Evolutionary conservation across 768 basidiomycete species (phyloP).

Genomic region (Leccinum uliginosum): DNA sequence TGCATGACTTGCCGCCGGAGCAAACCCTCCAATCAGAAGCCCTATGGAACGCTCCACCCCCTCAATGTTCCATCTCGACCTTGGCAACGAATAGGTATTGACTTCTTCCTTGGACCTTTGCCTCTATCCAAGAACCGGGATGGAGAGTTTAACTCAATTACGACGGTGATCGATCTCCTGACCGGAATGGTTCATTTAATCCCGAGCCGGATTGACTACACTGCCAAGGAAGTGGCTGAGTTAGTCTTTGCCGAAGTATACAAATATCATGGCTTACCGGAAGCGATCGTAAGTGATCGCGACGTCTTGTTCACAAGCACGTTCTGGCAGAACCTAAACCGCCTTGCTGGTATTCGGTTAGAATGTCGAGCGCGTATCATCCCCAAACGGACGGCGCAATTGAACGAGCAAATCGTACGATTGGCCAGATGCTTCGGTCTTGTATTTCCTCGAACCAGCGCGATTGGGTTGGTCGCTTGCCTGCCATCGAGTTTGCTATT

Average conservation of each 20-base stretch:
- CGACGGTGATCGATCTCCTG: neutral
- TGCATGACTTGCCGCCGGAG: neutral
- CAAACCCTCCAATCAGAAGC: conserved; percentile 26
- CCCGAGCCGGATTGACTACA: neutral
- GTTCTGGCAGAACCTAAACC: neutral
- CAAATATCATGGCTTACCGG: neutral
- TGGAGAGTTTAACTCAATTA: neutral
- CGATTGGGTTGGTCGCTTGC: neutral
- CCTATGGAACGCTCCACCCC: conserved; percentile 5
- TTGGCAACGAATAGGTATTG: conserved; percentile 36
- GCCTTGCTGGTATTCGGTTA: neutral
- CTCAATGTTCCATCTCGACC: conserved; percentile 27
- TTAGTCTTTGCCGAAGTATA: neutral
- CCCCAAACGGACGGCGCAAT: conserved; percentile 33
- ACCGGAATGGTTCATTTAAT: neutral
- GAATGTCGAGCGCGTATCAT: conserved; percentile 27
- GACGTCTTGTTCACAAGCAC: neutral
- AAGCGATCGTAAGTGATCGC: neutral
- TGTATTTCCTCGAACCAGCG: conserved; percentile 4
- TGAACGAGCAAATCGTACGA: conserved; percentile 15
- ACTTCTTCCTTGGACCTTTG: conserved; percentile 29
- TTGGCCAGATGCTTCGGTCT: conserved; percentile 10
- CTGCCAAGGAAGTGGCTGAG: neutral
- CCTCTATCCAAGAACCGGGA: neutral
- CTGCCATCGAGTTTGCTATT: conserved; percentile 20